A percentile compares a stretch with the other conserved stretches of the same genome.
Evolutionary conservation across 2,329 filamentous ascomycete genomes (phyloP).

Genomic region (Coniochaeta sp.): DNA sequence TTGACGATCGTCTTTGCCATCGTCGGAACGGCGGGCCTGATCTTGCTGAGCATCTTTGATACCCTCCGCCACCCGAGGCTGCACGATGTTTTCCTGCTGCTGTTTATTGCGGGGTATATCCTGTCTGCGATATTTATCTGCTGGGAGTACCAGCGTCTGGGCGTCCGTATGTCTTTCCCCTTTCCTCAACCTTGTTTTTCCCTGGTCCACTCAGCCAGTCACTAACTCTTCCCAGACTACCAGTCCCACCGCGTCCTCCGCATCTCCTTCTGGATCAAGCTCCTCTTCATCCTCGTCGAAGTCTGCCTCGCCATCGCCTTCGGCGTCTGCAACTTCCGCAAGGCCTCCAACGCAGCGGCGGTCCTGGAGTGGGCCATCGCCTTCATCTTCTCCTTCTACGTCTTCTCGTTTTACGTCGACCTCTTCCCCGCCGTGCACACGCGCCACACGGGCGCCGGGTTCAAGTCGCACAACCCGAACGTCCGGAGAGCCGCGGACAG

Average conservation of each 20-base stretch:
- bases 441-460: constrained; percentile 11
- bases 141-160: constrained; percentile 81
- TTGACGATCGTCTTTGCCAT: constrained; percentile 63
- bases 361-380: constrained; percentile 74
- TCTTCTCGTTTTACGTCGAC: constrained; percentile 82
- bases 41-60: constrained; percentile 81
- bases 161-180: constrained; percentile 50
- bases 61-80: constrained; percentile 58
- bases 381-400: constrained; percentile 81
- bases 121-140: constrained; percentile 83
- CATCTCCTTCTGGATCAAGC: constrained; percentile 80
- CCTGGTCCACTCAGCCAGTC: background rate
- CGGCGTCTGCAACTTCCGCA: constrained; percentile 43
- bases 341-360: constrained; percentile 59
- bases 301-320: constrained; percentile 69
- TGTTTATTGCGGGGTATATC: constrained; percentile 85
- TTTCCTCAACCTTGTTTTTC: background rate
- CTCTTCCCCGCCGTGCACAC: constrained; percentile 70
- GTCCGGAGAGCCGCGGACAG: constrained; percentile 5
- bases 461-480: constrained; percentile 5
- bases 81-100: constrained; percentile 69
- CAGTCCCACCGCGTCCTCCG: constrained; percentile 67
- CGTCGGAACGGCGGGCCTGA: constrained; percentile 70
- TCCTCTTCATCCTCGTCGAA: constrained; percentile 77
- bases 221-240: constrained; percentile 54